Evolutionary conservation across 2,329 filamentous ascomycete genomes (phyloP), one percentile per base, ranked within the genome.

Genomic region (Rutstroemia sydowiana): DNA sequence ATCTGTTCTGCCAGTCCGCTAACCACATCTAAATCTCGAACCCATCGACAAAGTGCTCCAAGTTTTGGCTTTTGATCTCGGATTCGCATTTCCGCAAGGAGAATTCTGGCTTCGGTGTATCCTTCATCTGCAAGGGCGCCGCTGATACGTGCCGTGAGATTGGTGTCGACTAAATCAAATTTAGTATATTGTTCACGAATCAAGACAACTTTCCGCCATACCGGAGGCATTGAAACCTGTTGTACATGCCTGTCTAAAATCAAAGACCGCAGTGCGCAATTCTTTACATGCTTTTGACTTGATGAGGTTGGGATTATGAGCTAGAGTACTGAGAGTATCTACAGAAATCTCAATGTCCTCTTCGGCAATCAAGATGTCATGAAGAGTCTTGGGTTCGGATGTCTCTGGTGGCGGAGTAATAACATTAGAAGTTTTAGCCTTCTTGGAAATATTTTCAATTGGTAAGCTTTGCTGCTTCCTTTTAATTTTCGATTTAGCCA

Each of bases 41-140:
- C 84, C 84, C 84, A 88, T 52, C 84, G 78, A 65, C 83, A 87
- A 7, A 87, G 67, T 1, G 84, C 82, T 18, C 84, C 84, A 0
- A 87, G 69, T 58, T 85, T 85, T 0, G 84, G 84, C 16, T 78
- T 75, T 55, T 87, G 75, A 3, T 73, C 70, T n/a, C 83, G 72
- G 16, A 87, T 80, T 28, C 77, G 74, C 84, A 87, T 87, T 69
- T 87, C 84, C 0, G 83, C 77, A 1, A 88, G 74, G 13, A 86
- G 64, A 14, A 87, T 75, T 47, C 75, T 75, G 5, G 83, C 82
- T n/a, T 87, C 83, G 9, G 72, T 73, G 57, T 82, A 84, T 61
- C 81, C 79, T 45, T 75, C 80, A 64, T 87, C 84, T 20, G 78
- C 75, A 0, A 88, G 69, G 2, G 84, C 83, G 18, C 74, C 83